Percentiles rank a stretch among this genome's conserved stretches.
These are phyloP conservation scores for Globisporangium viniferum DNA, from an alignment of 352 stramenopile species.

Conservation along the genomic window DNA sequence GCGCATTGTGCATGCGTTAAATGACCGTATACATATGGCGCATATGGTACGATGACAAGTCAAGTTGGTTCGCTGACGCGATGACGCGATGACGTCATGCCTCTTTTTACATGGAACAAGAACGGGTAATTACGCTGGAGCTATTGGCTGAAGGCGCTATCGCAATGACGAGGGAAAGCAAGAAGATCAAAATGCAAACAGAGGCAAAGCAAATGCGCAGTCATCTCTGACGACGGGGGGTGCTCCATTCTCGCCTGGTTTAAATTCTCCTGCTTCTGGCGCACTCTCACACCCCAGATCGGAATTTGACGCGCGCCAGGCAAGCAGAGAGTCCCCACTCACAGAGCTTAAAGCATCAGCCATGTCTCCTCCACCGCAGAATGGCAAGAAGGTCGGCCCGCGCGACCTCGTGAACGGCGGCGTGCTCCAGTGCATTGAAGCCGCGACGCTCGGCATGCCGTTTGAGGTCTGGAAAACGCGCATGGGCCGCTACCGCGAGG, in stretches of 20 bases:
- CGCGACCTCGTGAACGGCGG: constrained; percentile 81
- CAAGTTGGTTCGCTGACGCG: background rate
- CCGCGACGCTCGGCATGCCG: constrained; percentile 87
- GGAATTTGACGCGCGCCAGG: constrained; percentile 8
- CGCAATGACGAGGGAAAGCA: constrained; percentile 1
- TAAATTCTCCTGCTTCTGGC: background rate
- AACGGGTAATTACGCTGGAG: constrained; percentile 12
- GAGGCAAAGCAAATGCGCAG: constrained; percentile 1
- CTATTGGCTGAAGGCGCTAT: constrained; percentile 5
- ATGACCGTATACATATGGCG: too few species aligned
- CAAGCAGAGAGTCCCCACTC: background rate
- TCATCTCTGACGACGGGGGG: background rate
- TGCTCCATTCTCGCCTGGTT: background rate
- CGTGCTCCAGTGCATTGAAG: constrained; percentile 86
- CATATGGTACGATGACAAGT: background rate
- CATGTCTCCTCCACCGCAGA: constrained; percentile 52
- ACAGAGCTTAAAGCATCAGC: constrained; percentile 15
- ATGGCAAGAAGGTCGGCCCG: constrained; percentile 77
- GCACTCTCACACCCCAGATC: constrained; percentile 5
- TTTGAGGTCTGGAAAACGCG: constrained; percentile 93
- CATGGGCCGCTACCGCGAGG: constrained; percentile 86
- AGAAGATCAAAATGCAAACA: background rate
- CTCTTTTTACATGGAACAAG: constrained; percentile 10
- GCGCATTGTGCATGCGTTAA: too few species aligned
- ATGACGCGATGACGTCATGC: constrained; percentile 19